Evolutionary conservation across 805 yeast genomes (phyloP), one percentile per base, ranked within the genome.

Genomic region (Saturnispora besseyi): DNA sequence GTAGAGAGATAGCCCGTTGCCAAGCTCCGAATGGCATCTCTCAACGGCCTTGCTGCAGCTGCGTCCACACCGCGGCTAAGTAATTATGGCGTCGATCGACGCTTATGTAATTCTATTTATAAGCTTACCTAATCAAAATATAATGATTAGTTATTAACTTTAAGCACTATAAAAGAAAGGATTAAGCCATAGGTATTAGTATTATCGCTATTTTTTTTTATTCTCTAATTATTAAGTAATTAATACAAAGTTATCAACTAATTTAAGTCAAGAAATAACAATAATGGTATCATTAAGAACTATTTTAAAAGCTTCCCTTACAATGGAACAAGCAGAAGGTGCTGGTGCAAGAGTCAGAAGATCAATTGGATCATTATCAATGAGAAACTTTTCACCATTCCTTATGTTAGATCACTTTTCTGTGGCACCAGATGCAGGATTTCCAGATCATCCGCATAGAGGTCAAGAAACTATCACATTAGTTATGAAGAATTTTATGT

Each of bases 331-430:
- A 60, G 73, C 82, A 18, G 96, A 87, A 67, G 96, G 96, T 55
- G 89, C 75, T 30, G 96, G 96, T n/a, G 95, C 95, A 29, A 68
- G 75, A 30, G 96, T 87, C 24, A 76, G 95, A 62, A 73, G 96
- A 59, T 80, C 93, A 5, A 79, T 87, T 51, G 96, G 96, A 41
- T 75, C 81, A 6, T 69, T 71, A 65, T 69, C 73, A 24, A 75
- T 81, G 73, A 74, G 90, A 59, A 82, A 83, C 63, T 87, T 87
- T 65, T 74, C 87, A 13, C 96, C 96, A 4, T 87, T 87, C 61
- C 68, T 87, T 50, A 74, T 87, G 82, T 70, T 87, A 32, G 96
- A 87, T 59, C 95, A 88, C 61, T 87, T 88, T 64, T 73, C 70
- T 43, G 80, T 79, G 41, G 61, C 72, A 7, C 77, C 81, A 6